Conservation (phyloP, 2,329 filamentous ascomycete genomes). For the Alternaria panax region DNA sequence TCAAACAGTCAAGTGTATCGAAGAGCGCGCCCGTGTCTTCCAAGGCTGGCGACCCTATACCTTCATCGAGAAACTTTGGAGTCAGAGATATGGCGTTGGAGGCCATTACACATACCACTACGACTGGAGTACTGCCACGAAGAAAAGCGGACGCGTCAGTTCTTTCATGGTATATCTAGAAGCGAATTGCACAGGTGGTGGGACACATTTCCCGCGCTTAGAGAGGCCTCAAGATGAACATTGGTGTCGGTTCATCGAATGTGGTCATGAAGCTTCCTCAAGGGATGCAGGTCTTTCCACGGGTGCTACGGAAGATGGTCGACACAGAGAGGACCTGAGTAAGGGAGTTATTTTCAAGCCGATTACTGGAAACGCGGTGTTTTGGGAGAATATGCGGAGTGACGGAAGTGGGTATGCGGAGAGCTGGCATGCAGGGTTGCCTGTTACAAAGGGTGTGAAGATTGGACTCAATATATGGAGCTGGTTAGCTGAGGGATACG, state of each 20-base stretch:
- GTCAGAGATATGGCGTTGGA: conserved; percentile 64
- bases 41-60: conserved; percentile 67
- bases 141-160: conserved; percentile 56
- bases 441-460: conserved; percentile 64
- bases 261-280: conserved; percentile 40
- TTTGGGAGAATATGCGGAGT: conserved; percentile 66
- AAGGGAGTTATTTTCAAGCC: conserved; percentile 66
- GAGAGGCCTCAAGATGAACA: conserved; percentile 51
- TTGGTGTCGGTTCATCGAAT: conserved; percentile 68
- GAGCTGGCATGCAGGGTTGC: conserved; percentile 68
- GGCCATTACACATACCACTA: conserved; percentile 68
- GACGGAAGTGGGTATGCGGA: conserved; percentile 65
- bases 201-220: conserved; percentile 67
- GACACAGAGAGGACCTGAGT: conserved; percentile 17
- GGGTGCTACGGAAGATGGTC: not conserved
- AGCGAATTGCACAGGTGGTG: conserved; percentile 62
- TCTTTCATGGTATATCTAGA: conserved; percentile 69
- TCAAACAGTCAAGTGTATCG: conserved; percentile 64
- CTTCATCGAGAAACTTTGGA: conserved; percentile 68
- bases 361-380: conserved; percentile 65
- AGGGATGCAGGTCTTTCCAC: not conserved
- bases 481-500: conserved; percentile 60
- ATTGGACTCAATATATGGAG: conserved; percentile 71
- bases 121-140: conserved; percentile 56
- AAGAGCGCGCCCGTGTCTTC: conserved; percentile 64